These are phyloP conservation scores for Xerocomus brunneocitrinus DNA, from an alignment of 768 basidiomycete species.

Conservation along the genomic window DNA sequence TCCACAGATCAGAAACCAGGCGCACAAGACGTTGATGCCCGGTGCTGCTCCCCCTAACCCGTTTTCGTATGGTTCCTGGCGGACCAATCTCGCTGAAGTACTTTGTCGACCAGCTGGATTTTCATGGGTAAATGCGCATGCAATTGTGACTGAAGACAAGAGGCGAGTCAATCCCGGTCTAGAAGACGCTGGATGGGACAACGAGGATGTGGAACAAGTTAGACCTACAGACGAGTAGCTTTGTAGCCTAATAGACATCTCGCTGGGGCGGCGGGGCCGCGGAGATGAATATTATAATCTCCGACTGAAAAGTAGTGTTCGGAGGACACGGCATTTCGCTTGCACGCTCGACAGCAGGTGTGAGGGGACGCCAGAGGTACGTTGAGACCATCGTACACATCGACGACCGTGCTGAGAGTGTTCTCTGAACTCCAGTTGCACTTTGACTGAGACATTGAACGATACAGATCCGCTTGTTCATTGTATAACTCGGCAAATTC, in stretches of 20 bases:
- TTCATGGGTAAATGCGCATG: conserved; percentile 71
- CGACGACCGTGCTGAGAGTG: conserved; percentile 12
- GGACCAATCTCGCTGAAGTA: conserved; percentile 67
- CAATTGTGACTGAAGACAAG: conserved; percentile 63
- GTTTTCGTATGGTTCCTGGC: conserved; percentile 77
- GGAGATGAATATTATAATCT: conserved; percentile 21
- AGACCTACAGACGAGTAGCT: conserved; percentile 13
- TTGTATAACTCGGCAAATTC: conserved; percentile 30
- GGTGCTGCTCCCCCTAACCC: conserved; percentile 75
- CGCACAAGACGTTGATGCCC: conserved; percentile 64
- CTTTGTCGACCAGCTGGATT: conserved; percentile 77
- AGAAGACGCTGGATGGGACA: conserved; percentile 29
- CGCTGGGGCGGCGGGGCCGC: conserved; percentile 1
- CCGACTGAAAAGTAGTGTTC: conserved; percentile 21
- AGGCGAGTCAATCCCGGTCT: conserved; percentile 71
- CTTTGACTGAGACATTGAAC: conserved; percentile 3
- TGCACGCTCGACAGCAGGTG: conserved; percentile 10
- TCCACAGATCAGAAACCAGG: conserved; percentile 76
- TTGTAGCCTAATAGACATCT: not conserved
- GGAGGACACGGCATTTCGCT: conserved; percentile 28
- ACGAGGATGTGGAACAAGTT: conserved; percentile 18
- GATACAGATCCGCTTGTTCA: conserved; percentile 9
- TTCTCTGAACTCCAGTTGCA: conserved; percentile 4
- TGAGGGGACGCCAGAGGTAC: conserved; percentile 16
- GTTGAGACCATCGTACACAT: conserved; percentile 7